Percentiles rank a stretch among this genome's conserved stretches.
Conservation (phyloP, 192 early-diverging fungal genomes). For the Podila clonocystis region DNA sequence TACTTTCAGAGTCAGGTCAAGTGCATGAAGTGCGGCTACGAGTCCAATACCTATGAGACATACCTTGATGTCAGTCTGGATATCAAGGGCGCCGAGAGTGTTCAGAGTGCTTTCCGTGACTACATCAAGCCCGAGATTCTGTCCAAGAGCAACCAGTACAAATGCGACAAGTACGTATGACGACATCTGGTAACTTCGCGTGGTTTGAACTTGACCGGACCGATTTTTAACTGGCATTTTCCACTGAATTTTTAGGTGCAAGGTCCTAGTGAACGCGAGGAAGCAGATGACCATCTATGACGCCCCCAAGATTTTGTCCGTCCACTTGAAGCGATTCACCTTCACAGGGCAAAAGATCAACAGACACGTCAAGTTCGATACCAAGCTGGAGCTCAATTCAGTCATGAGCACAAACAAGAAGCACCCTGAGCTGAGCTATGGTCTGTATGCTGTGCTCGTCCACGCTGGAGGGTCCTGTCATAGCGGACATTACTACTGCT, state of each 20-base stretch:
- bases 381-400: slow-evolving; percentile 70
- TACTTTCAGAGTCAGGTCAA: slow-evolving; percentile 81
- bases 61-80: slow-evolving; percentile 84
- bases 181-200: neutral
- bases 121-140: slow-evolving; percentile 80
- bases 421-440: slow-evolving; percentile 58
- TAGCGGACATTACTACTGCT: slow-evolving; percentile 91
- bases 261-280: slow-evolving; percentile 75
- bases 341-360: slow-evolving; percentile 73
- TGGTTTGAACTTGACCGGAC: neutral
- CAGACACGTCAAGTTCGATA: slow-evolving; percentile 69
- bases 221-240: neutral
- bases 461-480: slow-evolving; percentile 78
- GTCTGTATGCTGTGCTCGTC: slow-evolving; percentile 82
- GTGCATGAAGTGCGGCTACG: slow-evolving; percentile 77
- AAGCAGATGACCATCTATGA: slow-evolving; percentile 84
- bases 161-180: slow-evolving; percentile 72
- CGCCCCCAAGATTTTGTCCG: slow-evolving; percentile 73
- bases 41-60: slow-evolving; percentile 82
- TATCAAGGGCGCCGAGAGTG: slow-evolving; percentile 66
- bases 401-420: slow-evolving; percentile 61
- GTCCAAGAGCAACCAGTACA: slow-evolving; percentile 76
- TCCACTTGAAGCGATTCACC: slow-evolving; percentile 91
- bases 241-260: slow-evolving; percentile 63
- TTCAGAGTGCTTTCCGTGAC: slow-evolving; percentile 73